Evolutionary conservation across 306 rosid genomes (phyloP).

Genomic region (Acacia crassicarpa): DNA sequence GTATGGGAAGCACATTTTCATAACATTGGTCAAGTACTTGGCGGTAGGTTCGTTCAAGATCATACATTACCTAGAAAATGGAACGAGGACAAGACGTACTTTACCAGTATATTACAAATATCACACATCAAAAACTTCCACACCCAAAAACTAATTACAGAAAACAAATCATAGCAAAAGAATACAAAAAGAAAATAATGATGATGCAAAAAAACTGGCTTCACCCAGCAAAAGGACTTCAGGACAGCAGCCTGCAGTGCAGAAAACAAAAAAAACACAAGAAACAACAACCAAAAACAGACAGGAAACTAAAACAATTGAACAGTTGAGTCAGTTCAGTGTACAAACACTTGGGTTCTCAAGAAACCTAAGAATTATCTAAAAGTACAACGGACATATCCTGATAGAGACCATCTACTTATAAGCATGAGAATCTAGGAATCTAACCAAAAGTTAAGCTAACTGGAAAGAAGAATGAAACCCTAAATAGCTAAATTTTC

Average conservation of each 20-base stretch:
- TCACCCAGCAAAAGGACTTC: conserved; percentile 31
- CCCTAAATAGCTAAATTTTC: background rate
- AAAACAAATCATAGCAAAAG: background rate
- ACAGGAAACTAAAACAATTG: conserved; percentile 34
- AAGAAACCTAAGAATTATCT: background rate
- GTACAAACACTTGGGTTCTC: background rate
- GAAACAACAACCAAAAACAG: background rate
- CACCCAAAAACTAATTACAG: conserved; percentile 3
- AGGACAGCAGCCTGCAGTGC: conserved; percentile 40
- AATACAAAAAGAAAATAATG: background rate
- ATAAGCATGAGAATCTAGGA: background rate
- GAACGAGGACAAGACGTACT: background rate
- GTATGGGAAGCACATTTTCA: background rate
- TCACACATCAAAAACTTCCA: conserved; percentile 1
- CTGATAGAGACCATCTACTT: background rate
- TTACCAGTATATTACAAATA: conserved; percentile 11
- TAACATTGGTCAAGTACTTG: no score
- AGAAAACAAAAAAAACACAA: background rate
- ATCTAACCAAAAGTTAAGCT: background rate
- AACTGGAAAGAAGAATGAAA: background rate
- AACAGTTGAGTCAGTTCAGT: conserved; percentile 26
- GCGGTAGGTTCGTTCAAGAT: no score
- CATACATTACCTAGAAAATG: no score
- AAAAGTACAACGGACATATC: background rate
- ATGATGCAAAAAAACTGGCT: conserved; percentile 5